A percentile compares a stretch with the other conserved stretches of the same genome.
These are phyloP conservation scores for Tylopilus sp. DNA, from an alignment of 1,284 basidiomycete genomes.

Conservation along the genomic window DNA sequence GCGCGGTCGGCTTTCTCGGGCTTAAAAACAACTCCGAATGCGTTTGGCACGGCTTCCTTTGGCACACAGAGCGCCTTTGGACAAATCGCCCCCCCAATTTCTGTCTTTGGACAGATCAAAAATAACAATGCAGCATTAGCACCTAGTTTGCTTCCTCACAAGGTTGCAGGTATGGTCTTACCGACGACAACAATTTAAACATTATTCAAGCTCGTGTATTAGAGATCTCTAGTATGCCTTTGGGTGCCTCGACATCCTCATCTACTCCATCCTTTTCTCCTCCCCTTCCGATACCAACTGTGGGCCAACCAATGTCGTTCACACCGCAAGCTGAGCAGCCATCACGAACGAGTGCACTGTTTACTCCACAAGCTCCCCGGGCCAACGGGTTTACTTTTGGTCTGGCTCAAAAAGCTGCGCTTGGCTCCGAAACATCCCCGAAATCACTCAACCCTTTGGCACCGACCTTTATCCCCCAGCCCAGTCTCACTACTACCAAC, in stretches of 20 bases:
- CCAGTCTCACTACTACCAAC: not conserved
- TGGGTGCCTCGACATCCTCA: slow-evolving; percentile 21
- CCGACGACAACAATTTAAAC: not conserved
- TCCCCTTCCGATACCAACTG: not conserved
- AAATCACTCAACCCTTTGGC: slow-evolving; percentile 29
- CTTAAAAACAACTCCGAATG: slow-evolving; percentile 34
- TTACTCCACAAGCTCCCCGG: slow-evolving; percentile 4
- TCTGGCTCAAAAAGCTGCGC: slow-evolving; percentile 1
- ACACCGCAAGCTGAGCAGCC: slow-evolving; percentile 1
- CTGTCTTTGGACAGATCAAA: slow-evolving; percentile 22
- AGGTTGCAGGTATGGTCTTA: slow-evolving; percentile 16
- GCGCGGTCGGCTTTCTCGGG: slow-evolving; percentile 42
- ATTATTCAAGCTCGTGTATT: not conserved
- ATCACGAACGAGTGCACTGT: not conserved
- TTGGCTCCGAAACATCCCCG: slow-evolving; percentile 6
- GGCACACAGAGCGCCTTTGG: slow-evolving; percentile 11
- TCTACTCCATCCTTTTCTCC: slow-evolving; percentile 14
- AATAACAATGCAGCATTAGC: slow-evolving; percentile 12
- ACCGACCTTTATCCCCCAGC: slow-evolving; percentile 26
- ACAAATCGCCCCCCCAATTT: not conserved
- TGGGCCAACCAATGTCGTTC: not conserved
- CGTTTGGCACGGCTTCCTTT: slow-evolving; percentile 32
- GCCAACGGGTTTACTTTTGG: not conserved
- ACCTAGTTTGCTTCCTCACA: slow-evolving; percentile 4
- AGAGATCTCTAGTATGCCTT: not conserved